These are phyloP conservation scores for Micromonas commoda DNA, from an alignment of 139 green algal genomes.

Conservation along the genomic window DNA sequence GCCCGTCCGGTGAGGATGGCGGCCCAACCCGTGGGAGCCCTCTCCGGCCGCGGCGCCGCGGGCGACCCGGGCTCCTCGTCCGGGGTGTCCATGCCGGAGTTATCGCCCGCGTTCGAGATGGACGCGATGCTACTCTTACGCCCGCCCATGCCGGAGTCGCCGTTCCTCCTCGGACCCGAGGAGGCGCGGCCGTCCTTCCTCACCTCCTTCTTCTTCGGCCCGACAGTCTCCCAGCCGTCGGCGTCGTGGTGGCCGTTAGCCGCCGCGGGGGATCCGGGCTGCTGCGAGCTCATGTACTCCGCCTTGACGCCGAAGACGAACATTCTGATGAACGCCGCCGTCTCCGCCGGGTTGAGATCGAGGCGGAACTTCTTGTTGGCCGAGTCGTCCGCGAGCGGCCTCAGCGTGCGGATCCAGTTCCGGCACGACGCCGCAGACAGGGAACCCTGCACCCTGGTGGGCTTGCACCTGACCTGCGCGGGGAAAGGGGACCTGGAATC, in stretches of 20 bases:
- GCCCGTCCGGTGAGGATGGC: background rate
- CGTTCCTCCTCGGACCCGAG: background rate
- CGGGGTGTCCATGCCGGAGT: too few relatives aligned
- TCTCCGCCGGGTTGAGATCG: background rate
- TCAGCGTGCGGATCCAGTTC: too few relatives aligned
- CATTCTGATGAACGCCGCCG: background rate
- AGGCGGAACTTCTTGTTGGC: background rate
- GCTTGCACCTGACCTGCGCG: background rate
- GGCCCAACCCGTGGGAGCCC: background rate
- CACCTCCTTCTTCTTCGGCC: background rate
- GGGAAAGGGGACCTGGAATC: too few relatives aligned
- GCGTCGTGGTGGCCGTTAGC: background rate
- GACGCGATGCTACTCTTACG: too few relatives aligned
- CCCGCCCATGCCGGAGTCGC: background rate
- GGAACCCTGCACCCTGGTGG: background rate
- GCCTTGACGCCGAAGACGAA: background rate
- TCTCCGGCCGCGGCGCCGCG: background rate
- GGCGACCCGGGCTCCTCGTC: too few relatives aligned
- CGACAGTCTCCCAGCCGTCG: background rate
- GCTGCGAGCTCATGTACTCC: too few relatives aligned
- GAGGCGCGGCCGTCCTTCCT: background rate
- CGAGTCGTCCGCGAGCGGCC: background rate
- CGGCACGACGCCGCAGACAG: background rate
- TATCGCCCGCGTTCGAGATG: background rate
- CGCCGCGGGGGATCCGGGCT: background rate